These are phyloP conservation scores for Coniella lustricola DNA, from an alignment of 2,329 filamentous ascomycete species.

Conservation along the genomic window DNA sequence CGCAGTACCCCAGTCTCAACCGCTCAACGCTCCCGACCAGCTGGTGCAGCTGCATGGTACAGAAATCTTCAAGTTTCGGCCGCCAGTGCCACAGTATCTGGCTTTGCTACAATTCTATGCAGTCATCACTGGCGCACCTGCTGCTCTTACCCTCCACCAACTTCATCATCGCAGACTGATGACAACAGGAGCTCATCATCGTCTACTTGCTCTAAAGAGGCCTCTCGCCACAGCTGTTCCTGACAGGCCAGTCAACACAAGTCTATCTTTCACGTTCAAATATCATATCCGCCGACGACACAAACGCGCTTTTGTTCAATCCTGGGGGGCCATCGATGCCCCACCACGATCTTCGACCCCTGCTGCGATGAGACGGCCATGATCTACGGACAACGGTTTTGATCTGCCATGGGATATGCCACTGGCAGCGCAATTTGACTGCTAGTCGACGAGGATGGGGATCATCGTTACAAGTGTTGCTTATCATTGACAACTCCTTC, in stretches of 20 bases:
- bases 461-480: too few relatives aligned
- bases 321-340: too few relatives aligned
- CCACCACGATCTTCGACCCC: too few relatives aligned
- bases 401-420: too few relatives aligned
- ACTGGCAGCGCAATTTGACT: too few relatives aligned
- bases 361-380: too few relatives aligned
- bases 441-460: too few relatives aligned
- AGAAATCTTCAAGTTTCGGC: not conserved
- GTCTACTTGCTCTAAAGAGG: not conserved
- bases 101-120: not conserved
- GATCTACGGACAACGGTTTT: too few relatives aligned
- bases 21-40: not conserved
- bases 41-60: not conserved
- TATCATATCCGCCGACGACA: not conserved
- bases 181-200: not conserved
- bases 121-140: too few relatives aligned
- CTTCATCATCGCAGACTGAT: not conserved
- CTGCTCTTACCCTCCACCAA: not conserved
- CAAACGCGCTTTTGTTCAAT: constrained; percentile 5
- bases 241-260: not conserved
- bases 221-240: not conserved
- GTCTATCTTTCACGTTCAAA: not conserved
- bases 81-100: too few relatives aligned
- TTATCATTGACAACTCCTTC: too few relatives aligned
- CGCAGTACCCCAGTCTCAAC: not conserved